phyloP scores from a whole-genome alignment of 805 yeast genomes.

The Metschnikowia hibisci region DNA sequence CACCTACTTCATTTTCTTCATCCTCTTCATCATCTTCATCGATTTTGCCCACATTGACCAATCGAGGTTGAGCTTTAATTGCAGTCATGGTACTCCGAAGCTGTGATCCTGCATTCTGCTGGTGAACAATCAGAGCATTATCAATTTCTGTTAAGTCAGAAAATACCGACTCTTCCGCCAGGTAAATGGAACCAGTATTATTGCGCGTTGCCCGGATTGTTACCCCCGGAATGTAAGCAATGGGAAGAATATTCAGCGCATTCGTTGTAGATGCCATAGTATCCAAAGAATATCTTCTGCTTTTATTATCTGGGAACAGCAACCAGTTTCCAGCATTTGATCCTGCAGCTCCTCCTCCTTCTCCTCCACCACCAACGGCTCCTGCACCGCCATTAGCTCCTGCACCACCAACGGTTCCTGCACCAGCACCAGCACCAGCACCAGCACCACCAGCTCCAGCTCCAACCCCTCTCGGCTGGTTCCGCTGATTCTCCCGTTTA shows the following conservation, averaged over 20 bases:
- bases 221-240: slow-evolving; percentile 94
- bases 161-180: slow-evolving; percentile 40
- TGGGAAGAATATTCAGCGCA: slow-evolving; percentile 85
- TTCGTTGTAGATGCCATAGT: slow-evolving; percentile 64
- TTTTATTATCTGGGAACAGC: slow-evolving; percentile 10
- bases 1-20: slow-evolving; percentile 19
- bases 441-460: too few relatives aligned
- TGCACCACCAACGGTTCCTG: too few relatives aligned
- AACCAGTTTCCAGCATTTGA: slow-evolving; percentile 4
- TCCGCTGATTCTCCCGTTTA: slow-evolving; percentile 7
- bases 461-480: neutral
- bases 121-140: slow-evolving; percentile 41
- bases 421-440: too few relatives aligned
- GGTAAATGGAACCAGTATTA: slow-evolving; percentile 42
- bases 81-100: slow-evolving; percentile 60
- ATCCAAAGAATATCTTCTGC: slow-evolving; percentile 42
- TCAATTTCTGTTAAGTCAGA: slow-evolving; percentile 44
- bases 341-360: slow-evolving; percentile 3
- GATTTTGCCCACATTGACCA: slow-evolving; percentile 53
- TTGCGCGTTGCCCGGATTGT: slow-evolving; percentile 53
- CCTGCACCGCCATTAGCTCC: too few relatives aligned
- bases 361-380: slow-evolving; percentile 2
- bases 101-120: slow-evolving; percentile 32
- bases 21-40: slow-evolving; percentile 41
- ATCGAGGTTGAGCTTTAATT: slow-evolving; percentile 67